Conservation (phyloP, 805 yeast species). For the Metschnikowia arizonensis region DNA sequence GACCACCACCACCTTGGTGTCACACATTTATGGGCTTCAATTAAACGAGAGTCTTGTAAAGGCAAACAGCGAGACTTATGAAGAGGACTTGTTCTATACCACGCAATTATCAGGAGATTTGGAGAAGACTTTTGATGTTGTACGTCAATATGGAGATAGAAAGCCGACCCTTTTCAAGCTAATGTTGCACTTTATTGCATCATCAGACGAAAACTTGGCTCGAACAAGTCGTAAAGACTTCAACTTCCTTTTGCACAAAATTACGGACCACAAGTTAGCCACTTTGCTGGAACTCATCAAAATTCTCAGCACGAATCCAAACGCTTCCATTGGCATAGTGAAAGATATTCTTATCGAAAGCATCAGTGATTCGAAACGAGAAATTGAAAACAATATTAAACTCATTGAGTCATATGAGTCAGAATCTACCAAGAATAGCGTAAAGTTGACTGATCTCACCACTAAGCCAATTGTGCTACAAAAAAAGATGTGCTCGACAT, state of each 20-base stretch:
- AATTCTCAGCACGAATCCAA: constrained; percentile 56
- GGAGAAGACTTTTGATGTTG: constrained; percentile 50
- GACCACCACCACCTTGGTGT: constrained; percentile 50
- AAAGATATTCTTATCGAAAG: constrained; percentile 63
- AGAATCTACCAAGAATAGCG: constrained; percentile 57
- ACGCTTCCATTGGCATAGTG: constrained; percentile 67
- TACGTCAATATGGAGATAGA: constrained; percentile 55
- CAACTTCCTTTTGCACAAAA: constrained; percentile 46
- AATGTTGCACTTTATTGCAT: constrained; percentile 60
- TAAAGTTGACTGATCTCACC: constrained; percentile 49
- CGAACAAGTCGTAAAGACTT: constrained; percentile 50
- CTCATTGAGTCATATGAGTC: constrained; percentile 62
- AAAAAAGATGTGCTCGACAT: constrained; percentile 60
- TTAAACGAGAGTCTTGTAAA: constrained; percentile 45
- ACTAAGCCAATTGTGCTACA: constrained; percentile 51
- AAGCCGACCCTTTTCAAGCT: constrained; percentile 64
- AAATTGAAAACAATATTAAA: constrained; percentile 63
- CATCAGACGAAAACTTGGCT: constrained; percentile 48
- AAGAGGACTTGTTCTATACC: constrained; percentile 56
- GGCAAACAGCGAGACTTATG: constrained; percentile 39
- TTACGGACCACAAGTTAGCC: constrained; percentile 50
- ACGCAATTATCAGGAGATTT: constrained; percentile 57
- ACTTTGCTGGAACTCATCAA: constrained; percentile 78
- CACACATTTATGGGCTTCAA: constrained; percentile 47
- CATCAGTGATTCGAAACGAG: constrained; percentile 55